Evolutionary conservation across 352 stramenopile genomes (phyloP).

Genomic region (Elongisporangium prolatum): DNA sequence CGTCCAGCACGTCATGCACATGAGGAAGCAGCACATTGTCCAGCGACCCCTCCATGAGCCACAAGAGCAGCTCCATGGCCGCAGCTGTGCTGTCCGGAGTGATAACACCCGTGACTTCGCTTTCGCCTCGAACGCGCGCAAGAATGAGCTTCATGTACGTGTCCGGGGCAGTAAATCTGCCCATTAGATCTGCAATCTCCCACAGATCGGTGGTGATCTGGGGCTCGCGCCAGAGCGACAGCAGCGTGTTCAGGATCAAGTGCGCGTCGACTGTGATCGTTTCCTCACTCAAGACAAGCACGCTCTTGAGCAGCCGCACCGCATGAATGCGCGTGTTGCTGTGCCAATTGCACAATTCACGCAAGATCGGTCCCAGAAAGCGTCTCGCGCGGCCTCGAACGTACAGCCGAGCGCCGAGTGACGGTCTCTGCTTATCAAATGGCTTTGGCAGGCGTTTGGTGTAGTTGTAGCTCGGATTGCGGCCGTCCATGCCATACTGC

Average conservation of each 20-base stretch:
- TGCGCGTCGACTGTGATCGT: conserved; percentile 90
- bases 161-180: conserved; percentile 52
- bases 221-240: conserved; percentile 40
- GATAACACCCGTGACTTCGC: conserved; percentile 27
- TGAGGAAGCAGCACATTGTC: conserved; percentile 56
- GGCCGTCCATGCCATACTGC: conserved; percentile 93
- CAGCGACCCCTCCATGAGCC: conserved; percentile 52
- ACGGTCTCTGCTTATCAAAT: conserved; percentile 69
- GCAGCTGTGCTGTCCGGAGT: conserved; percentile 15
- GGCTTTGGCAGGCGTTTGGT: conserved; percentile 62
- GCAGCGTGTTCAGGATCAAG: conserved; percentile 61
- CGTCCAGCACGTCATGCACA: conserved; percentile 46
- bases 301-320: conserved; percentile 83
- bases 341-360: conserved; percentile 92
- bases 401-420: conserved; percentile 89
- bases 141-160: conserved; percentile 72
- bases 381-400: conserved; percentile 85
- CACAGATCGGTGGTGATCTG: conserved; percentile 18
- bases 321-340: conserved; percentile 74
- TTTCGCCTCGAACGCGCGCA: conserved; percentile 48
- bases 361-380: conserved; percentile 88
- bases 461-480: conserved; percentile 86
- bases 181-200: conserved; percentile 49
- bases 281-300: conserved; percentile 93
- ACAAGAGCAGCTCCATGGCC: conserved; percentile 44